A percentile compares a stretch with the other conserved stretches of the same genome.
Conservation (phyloP, 768 basidiomycete genomes). For the Psilocybe tampanensis region DNA sequence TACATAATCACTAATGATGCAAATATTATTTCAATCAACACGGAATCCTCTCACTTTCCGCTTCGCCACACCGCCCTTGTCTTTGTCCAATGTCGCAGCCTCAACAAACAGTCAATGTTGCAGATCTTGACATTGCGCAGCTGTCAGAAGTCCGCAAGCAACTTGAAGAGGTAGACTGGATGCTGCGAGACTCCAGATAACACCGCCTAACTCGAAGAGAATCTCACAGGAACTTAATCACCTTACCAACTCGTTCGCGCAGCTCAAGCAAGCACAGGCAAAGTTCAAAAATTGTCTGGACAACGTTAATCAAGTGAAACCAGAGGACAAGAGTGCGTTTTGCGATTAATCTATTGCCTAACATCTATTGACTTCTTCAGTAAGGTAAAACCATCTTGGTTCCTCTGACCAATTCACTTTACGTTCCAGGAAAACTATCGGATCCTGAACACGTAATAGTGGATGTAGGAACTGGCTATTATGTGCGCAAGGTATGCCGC, state of each 20-base stretch:
- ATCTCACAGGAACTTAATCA: constrained; percentile 89
- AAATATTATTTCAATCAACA: too few species aligned
- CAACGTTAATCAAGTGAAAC: constrained; percentile 75
- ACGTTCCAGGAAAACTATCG: constrained; percentile 88
- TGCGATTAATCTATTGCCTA: neutral
- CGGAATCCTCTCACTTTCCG: neutral
- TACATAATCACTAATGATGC: too few species aligned
- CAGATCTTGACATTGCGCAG: constrained; percentile 85
- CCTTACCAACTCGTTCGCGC: constrained; percentile 87
- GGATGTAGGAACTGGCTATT: constrained; percentile 97
- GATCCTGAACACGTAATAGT: constrained; percentile 89
- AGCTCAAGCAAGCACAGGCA: constrained; percentile 89
- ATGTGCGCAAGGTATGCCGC: constrained; percentile 81
- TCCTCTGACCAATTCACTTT: constrained; percentile 92
- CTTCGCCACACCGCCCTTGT: neutral
- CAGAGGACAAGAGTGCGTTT: constrained; percentile 59
- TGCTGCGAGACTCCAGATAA: neutral
- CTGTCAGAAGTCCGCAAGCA: constrained; percentile 89
- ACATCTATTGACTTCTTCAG: neutral
- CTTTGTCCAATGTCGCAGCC: constrained; percentile 26
- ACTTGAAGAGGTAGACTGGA: constrained; percentile 76
- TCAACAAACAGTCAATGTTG: constrained; percentile 79
- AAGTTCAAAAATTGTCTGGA: constrained; percentile 91
- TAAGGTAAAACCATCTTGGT: constrained; percentile 88
- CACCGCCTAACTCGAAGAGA: constrained; percentile 4